These are phyloP conservation scores for Zymoseptoria ardabiliae DNA, from an alignment of 2,329 filamentous ascomycete species.

Conservation along the genomic window DNA sequence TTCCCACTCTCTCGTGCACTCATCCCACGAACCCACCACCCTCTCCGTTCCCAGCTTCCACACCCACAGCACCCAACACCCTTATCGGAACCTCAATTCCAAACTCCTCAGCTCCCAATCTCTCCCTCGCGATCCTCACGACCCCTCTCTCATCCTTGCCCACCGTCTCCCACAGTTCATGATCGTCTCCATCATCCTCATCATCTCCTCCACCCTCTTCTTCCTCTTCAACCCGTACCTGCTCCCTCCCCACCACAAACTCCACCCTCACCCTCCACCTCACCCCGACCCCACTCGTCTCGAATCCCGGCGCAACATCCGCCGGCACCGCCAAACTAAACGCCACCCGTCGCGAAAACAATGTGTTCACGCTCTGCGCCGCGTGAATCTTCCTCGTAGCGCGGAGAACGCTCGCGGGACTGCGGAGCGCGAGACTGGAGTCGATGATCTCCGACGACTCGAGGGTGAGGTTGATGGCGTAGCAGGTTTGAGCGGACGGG, in stretches of 20 bases:
- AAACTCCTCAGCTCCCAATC: slow-evolving; percentile 29
- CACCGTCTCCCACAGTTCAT: slow-evolving; percentile 7
- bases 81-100: slow-evolving; percentile 32
- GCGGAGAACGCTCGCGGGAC: slow-evolving; percentile 75
- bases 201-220: slow-evolving; percentile 49
- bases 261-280: slow-evolving; percentile 88
- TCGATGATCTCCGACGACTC: slow-evolving; percentile 84
- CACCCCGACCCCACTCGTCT: slow-evolving; percentile 79
- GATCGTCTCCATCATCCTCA: slow-evolving; percentile 22
- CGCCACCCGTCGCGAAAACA: slow-evolving; percentile 70
- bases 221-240: slow-evolving; percentile 14
- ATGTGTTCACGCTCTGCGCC: slow-evolving; percentile 69
- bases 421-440: slow-evolving; percentile 71
- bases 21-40: slow-evolving; percentile 5
- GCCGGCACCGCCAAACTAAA: slow-evolving; percentile 81
- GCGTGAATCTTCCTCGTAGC: slow-evolving; percentile 78
- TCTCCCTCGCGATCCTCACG: slow-evolving; percentile 29
- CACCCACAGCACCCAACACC: slow-evolving; percentile 28
- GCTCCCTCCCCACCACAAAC: slow-evolving; percentile 61
- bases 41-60: slow-evolving; percentile 15
- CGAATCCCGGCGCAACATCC: slow-evolving; percentile 78
- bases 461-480: slow-evolving; percentile 74
- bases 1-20: too few relatives aligned
- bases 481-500: slow-evolving; percentile 57
- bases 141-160: slow-evolving; percentile 30